Conservation (phyloP, 345 rosid species). For the Isatis tinctoria region DNA sequence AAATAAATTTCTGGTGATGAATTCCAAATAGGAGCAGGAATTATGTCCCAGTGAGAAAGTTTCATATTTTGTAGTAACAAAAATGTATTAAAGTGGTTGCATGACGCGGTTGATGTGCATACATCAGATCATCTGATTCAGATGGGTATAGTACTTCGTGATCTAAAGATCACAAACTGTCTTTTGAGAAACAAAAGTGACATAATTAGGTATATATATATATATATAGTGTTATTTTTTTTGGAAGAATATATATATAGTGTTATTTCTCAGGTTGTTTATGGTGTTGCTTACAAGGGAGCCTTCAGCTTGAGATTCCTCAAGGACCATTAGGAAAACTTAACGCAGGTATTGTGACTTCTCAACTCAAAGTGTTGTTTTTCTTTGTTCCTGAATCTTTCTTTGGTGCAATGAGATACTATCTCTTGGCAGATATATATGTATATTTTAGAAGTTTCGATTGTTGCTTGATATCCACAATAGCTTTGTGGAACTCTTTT, state of each 20-base stretch:
- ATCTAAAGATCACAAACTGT: conserved; percentile 82
- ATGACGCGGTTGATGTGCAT: conserved; percentile 99
- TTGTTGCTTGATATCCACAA: conserved; percentile 22
- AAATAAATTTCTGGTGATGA: too few relatives aligned
- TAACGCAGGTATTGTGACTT: conserved; percentile 59
- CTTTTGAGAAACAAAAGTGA: conserved; percentile 79
- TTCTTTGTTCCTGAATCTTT: background rate
- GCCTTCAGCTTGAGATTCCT: conserved; percentile 81
- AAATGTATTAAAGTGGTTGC: background rate
- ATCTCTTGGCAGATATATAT: conserved; percentile 77
- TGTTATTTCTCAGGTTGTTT: conserved; percentile 63
- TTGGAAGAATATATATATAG: too few relatives aligned
- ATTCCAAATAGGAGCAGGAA: background rate
- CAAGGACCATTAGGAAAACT: conserved; percentile 83
- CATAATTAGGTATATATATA: background rate
- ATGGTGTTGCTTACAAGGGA: conserved; percentile 82
- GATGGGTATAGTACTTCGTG: conserved; percentile 91
- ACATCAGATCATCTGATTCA: too few relatives aligned
- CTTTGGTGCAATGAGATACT: conserved; percentile 53
- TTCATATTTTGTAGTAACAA: background rate
- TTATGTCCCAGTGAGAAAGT: background rate
- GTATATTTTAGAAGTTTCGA: conserved; percentile 12
- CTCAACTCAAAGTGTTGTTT: background rate
- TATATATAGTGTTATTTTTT: too few relatives aligned
- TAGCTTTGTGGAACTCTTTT: conserved; percentile 22